A percentile compares a stretch with the other conserved stretches of the same genome.
Conservation (phyloP, 371 early-diverging fungal species). For the Syncephalis plumigaleata region DNA sequence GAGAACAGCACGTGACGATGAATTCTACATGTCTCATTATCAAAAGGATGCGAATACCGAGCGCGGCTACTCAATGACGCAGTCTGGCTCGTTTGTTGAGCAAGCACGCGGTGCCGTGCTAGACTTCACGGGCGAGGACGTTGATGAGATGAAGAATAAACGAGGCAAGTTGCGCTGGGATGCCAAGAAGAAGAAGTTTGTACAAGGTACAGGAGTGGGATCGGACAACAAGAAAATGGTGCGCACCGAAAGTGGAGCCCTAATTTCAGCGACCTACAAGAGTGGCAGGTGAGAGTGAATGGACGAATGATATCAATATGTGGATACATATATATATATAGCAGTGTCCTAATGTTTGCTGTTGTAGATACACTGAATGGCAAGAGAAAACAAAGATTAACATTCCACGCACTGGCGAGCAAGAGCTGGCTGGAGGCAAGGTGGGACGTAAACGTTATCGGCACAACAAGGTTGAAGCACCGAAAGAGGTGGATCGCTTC, state of each 20-base stretch:
- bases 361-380: conserved; percentile 62
- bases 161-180: conserved; percentile 74
- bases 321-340: too few relatives aligned
- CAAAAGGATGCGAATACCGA: conserved; percentile 81
- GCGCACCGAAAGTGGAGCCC: conserved; percentile 76
- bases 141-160: conserved; percentile 31
- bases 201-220: conserved; percentile 67
- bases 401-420: conserved; percentile 75
- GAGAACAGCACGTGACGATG: conserved; percentile 52
- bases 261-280: conserved; percentile 81
- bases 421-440: conserved; percentile 38
- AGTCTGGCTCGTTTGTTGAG: conserved; percentile 56
- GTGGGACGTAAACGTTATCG: conserved; percentile 31
- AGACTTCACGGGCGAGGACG: conserved; percentile 74
- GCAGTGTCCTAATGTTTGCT: too few relatives aligned
- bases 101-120: conserved; percentile 61
- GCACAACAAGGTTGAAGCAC: conserved; percentile 36
- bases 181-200: conserved; percentile 81
- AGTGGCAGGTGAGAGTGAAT: conserved; percentile 34
- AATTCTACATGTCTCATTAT: conserved; percentile 75
- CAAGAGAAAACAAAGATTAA: conserved; percentile 60
- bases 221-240: conserved; percentile 91
- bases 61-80: conserved; percentile 71
- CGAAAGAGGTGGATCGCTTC: conserved; percentile 41
- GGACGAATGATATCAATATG: too few relatives aligned